phyloP scores from a whole-genome alignment of 352 stramenopile species.

The Hyaloperonospora arabidopsidis region DNA sequence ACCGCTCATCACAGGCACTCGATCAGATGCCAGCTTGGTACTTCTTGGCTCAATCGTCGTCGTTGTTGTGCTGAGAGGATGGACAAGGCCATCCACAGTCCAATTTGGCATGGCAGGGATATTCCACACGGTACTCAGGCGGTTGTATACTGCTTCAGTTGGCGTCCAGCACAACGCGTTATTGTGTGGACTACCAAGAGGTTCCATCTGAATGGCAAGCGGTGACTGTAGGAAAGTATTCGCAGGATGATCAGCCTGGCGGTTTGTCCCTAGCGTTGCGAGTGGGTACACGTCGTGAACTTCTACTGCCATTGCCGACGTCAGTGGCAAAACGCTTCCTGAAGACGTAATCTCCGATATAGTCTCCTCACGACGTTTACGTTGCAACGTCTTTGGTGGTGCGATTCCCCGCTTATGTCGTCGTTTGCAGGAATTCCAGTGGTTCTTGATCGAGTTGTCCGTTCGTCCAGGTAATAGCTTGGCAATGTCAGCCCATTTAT shows the following conservation, averaged over 20 bases:
- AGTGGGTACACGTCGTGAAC: conserved; percentile 11
- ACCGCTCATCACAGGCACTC: conserved; percentile 14
- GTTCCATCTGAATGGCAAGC: conserved; percentile 22
- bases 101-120: conserved; percentile 19
- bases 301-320: background rate
- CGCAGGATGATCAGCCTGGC: conserved; percentile 21
- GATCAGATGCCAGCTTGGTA: conserved; percentile 36
- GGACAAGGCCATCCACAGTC: conserved; percentile 7
- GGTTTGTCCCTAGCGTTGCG: conserved; percentile 17
- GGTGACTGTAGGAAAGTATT: conserved; percentile 23
- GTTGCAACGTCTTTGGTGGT: conserved; percentile 9
- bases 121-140: conserved; percentile 20
- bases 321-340: conserved; percentile 5
- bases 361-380: conserved; percentile 14
- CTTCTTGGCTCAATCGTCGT: conserved; percentile 49
- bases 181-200: conserved; percentile 15
- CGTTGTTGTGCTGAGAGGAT: conserved; percentile 14
- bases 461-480: conserved; percentile 82
- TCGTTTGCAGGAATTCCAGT: conserved; percentile 87
- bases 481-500: conserved; percentile 88
- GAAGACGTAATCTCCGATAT: conserved; percentile 1
- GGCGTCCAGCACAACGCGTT: conserved; percentile 27
- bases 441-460: conserved; percentile 90
- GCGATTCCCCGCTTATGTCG: conserved; percentile 47
- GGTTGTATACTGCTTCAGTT: conserved; percentile 21